phyloP scores from a whole-genome alignment of 768 basidiomycete genomes.

The Phylloporus scabripes region DNA sequence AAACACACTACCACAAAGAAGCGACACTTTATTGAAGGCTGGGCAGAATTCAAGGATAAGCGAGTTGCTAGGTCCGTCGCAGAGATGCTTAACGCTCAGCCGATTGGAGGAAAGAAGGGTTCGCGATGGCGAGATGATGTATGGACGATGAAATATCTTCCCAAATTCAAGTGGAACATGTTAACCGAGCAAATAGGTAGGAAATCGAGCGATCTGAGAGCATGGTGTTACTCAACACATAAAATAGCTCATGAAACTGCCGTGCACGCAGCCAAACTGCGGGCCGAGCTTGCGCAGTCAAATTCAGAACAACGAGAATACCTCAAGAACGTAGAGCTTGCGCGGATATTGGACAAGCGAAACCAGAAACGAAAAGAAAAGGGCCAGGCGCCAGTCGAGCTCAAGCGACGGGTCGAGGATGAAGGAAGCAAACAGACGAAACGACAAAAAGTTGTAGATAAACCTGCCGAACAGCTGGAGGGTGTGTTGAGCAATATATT shows the following conservation, averaged over 20 bases:
- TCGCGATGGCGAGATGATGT: slow-evolving; percentile 92
- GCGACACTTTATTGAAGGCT: slow-evolving; percentile 89
- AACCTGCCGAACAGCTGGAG: slow-evolving; percentile 30
- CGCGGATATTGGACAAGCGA: slow-evolving; percentile 80
- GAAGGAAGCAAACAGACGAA: slow-evolving; percentile 12
- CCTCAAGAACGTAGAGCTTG: slow-evolving; percentile 89
- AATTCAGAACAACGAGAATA: slow-evolving; percentile 88
- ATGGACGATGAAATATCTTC: slow-evolving; percentile 99
- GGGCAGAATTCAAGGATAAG: slow-evolving; percentile 98
- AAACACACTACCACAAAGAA: slow-evolving; percentile 83
- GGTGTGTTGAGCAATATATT: slow-evolving; percentile 50
- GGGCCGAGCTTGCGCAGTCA: slow-evolving; percentile 86
- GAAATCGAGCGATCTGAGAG: slow-evolving; percentile 29
- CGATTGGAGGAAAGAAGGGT: slow-evolving; percentile 91
- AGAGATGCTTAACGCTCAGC: slow-evolving; percentile 92
- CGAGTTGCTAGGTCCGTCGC: slow-evolving; percentile 84
- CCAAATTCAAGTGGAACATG: slow-evolving; percentile 99
- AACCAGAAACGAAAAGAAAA: slow-evolving; percentile 57
- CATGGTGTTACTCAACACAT: slow-evolving; percentile 6
- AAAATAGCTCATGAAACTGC: slow-evolving; percentile 85
- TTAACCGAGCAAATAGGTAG: slow-evolving; percentile 95
- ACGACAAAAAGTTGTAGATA: slow-evolving; percentile 8
- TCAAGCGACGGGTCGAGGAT: slow-evolving; percentile 13
- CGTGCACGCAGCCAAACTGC: slow-evolving; percentile 80
- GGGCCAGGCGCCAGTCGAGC: slow-evolving; percentile 42